Percentiles rank a stretch among this genome's conserved stretches.
These are phyloP conservation scores for Myriosclerotinia scirpicola DNA, from an alignment of 2,329 filamentous ascomycete species.

Conservation along the genomic window DNA sequence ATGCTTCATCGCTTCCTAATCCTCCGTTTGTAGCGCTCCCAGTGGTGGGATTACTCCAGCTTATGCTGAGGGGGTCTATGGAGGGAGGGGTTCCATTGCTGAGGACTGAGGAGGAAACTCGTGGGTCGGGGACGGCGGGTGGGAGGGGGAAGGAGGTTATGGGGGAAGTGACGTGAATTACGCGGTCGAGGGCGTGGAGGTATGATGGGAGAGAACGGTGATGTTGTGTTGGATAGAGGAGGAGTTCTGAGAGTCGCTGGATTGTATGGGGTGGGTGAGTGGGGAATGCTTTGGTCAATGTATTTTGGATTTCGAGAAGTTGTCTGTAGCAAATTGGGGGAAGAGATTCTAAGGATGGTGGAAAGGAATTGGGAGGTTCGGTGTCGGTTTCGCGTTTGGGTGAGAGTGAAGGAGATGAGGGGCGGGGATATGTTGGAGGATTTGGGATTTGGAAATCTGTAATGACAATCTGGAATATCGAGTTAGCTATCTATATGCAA, in stretches of 20 bases:
- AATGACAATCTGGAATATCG: conserved; percentile 48
- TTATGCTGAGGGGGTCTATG: conserved; percentile 44
- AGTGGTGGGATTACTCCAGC: conserved; percentile 50
- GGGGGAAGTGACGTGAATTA: conserved; percentile 84
- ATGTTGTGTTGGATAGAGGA: conserved; percentile 72
- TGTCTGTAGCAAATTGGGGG: conserved; percentile 12
- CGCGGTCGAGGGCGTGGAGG: conserved; percentile 85
- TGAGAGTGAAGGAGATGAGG: conserved; percentile 46
- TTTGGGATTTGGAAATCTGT: conserved; percentile 61
- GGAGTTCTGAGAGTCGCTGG: conserved; percentile 85
- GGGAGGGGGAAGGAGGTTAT: conserved; percentile 81
- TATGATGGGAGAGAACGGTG: conserved; percentile 83
- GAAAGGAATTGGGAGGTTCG: conserved; percentile 47
- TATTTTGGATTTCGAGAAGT: conserved; percentile 58
- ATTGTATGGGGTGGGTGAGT: conserved; percentile 84
- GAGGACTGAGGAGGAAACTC: conserved; percentile 50
- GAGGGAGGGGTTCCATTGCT: conserved; percentile 56
- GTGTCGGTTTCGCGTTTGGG: conserved; percentile 38
- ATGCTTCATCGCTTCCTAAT: conserved; percentile 80
- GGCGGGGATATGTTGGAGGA: conserved; percentile 43
- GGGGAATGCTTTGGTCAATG: conserved; percentile 66
- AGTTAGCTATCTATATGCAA: neutral
- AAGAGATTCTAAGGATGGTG: conserved; percentile 8
- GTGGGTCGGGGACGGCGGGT: conserved; percentile 59
- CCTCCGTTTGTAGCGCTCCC: conserved; percentile 37